A percentile compares a stretch with the other conserved stretches of the same genome.
phyloP scores from a whole-genome alignment of 2,329 filamentous ascomycete species.

The Cladosporium halotolerans region DNA sequence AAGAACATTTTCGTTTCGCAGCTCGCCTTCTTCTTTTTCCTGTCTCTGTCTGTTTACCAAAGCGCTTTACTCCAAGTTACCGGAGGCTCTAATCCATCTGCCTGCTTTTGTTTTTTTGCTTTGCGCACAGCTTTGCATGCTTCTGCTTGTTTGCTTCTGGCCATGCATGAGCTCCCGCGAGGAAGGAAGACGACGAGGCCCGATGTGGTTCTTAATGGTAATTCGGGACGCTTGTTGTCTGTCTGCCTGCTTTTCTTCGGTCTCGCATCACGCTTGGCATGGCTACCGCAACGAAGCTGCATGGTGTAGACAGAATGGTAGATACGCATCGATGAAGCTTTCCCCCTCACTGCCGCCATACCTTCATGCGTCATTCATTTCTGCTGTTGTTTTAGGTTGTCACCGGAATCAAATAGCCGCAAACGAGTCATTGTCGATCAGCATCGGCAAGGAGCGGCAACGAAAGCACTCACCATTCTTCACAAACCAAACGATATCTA shows the following conservation, averaged over 20 bases:
- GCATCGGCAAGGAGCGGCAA: too few species aligned
- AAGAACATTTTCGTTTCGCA: background rate
- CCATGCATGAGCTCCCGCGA: slow-evolving; percentile 22
- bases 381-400: too few species aligned
- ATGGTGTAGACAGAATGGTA: slow-evolving; percentile 18
- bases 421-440: too few species aligned
- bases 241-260: slow-evolving; percentile 14
- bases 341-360: background rate
- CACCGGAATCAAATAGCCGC: too few species aligned
- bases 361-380: too few species aligned
- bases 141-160: slow-evolving; percentile 13
- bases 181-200: slow-evolving; percentile 14
- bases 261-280: background rate
- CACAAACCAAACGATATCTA: too few species aligned
- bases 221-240: slow-evolving; percentile 16
- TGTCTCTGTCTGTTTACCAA: background rate
- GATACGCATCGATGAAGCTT: slow-evolving; percentile 12
- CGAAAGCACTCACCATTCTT: too few species aligned
- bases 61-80: background rate
- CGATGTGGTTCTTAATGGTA: slow-evolving; percentile 20
- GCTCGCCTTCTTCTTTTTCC: background rate
- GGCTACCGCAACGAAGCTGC: background rate
- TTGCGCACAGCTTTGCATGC: slow-evolving; percentile 2
- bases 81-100: slow-evolving; percentile 1
- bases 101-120: background rate